Base-by-base conservation (phyloP, 805 yeast species). In the Suhomyces vadensis region DNA sequence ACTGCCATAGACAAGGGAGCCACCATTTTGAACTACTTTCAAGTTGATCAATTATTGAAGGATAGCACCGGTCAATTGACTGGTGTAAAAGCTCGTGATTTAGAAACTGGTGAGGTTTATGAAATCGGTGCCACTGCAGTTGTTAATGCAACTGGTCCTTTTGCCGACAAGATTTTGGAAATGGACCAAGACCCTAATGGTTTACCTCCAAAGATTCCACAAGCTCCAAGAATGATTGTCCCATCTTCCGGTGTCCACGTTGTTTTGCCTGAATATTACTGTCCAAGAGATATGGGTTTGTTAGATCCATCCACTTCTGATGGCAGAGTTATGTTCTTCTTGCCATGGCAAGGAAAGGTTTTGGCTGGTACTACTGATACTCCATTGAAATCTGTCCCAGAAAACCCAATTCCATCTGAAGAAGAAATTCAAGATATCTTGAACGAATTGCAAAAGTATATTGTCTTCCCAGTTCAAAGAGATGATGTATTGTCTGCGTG, bases 291-390 rank as follows among this genome's bases (percentile, higher is more conserved):
- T 51, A 79, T 88, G 77, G 98, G 98, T 51, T 75, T 91, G 51
- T 75, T 91, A 47, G 97, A 91, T 67, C 96, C 97, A 37, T 78
- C 87, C 37, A 91, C 98, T 38, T 74, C 92, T 25, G 98, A 91
- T 63, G 97, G 97, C 46, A 82, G 98, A 68, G 97, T 91, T 42
- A 87, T 92, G 86, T 91, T 91, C 71, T 91, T 92, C 74, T 75
- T 91, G 65, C 98, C 98, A 55, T 91, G 97, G 97, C 97, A 90
- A 73, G 96, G 97, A 5, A 87, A 90, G 65, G 95, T 91, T 25
- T 75, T 91, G 53, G 97, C 96, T 46, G 98, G 98, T 63, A 91
- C 98, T 49, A 91, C 98, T 44, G 98, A 91, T 71, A 85, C 88
- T 41, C 95, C 97, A 35, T 68, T 85, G 69, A 79, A 78, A 50